A percentile compares a stretch with the other conserved stretches of the same genome.
These are phyloP conservation scores for Thyridium curvatum DNA, from an alignment of 2,329 filamentous ascomycete genomes.

Conservation along the genomic window DNA sequence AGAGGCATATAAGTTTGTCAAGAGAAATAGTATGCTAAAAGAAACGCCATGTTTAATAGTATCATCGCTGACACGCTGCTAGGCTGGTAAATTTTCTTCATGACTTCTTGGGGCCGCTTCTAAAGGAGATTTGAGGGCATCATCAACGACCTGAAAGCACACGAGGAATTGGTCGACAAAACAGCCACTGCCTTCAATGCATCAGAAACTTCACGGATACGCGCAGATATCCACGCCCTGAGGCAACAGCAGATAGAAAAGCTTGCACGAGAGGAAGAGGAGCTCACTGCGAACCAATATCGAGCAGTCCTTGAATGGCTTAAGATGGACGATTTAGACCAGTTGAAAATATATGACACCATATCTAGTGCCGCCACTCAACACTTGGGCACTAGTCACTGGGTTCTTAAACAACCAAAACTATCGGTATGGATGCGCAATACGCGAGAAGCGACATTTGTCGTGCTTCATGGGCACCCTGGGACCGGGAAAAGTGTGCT, in stretches of 20 bases:
- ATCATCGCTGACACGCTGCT: neutral
- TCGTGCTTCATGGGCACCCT: slow-evolving; percentile 25
- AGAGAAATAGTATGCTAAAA: too few relatives aligned
- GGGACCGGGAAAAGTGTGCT: slow-evolving; percentile 30
- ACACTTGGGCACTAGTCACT: slow-evolving; percentile 23
- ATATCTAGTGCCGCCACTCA: slow-evolving; percentile 13
- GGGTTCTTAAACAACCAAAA: slow-evolving; percentile 21
- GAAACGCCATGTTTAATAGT: too few relatives aligned
- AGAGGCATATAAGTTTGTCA: slow-evolving; percentile 37
- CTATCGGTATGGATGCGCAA: slow-evolving; percentile 18
- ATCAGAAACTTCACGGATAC: slow-evolving; percentile 14
- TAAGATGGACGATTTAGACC: slow-evolving; percentile 21
- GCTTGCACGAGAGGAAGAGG: slow-evolving; percentile 11
- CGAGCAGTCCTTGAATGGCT: slow-evolving; percentile 19
- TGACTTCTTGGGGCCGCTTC: slow-evolving; percentile 30
- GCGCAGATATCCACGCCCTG: slow-evolving; percentile 15
- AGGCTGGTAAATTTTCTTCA: slow-evolving; percentile 29
- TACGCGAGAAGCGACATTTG: slow-evolving; percentile 10
- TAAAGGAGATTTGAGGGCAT: slow-evolving; percentile 24
- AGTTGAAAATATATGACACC: slow-evolving; percentile 19
- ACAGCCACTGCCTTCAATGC: slow-evolving; percentile 24
- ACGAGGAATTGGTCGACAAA: slow-evolving; percentile 22
- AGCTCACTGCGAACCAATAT: slow-evolving; percentile 16
- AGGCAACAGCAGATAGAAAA: slow-evolving; percentile 13
- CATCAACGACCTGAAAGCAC: slow-evolving; percentile 21